These are phyloP conservation scores for Xylaria multiplex DNA, from an alignment of 2,329 filamentous ascomycete genomes.

Conservation along the genomic window DNA sequence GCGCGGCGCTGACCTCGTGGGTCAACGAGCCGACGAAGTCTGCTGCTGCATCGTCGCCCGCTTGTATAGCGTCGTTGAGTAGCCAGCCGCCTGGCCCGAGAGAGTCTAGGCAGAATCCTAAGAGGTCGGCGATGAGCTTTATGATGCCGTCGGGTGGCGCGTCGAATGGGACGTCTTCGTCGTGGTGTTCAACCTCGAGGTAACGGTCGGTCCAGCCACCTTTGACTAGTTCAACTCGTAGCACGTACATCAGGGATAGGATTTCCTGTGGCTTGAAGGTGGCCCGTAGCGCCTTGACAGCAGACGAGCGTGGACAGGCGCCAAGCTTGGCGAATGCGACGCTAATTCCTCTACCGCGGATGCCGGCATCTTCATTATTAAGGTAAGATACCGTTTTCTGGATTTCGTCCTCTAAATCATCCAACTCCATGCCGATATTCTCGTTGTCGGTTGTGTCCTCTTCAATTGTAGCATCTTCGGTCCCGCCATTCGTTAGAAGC, in stretches of 20 bases:
- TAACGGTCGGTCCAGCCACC: slow-evolving; percentile 82
- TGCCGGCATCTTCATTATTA: slow-evolving; percentile 69
- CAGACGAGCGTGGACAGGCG: slow-evolving; percentile 67
- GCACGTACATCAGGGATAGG: slow-evolving; percentile 75
- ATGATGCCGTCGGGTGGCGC: slow-evolving; percentile 74
- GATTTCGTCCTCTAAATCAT: slow-evolving; percentile 71
- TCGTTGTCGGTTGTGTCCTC: slow-evolving; percentile 48
- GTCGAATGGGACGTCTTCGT: slow-evolving; percentile 56
- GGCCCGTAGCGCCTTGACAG: slow-evolving; percentile 71
- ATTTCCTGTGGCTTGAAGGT: slow-evolving; percentile 74
- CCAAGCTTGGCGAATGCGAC: slow-evolving; percentile 76
- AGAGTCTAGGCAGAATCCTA: slow-evolving; percentile 79
- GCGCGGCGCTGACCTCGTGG: slow-evolving; percentile 74
- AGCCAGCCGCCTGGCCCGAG: slow-evolving; percentile 81
- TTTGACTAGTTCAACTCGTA: slow-evolving; percentile 77
- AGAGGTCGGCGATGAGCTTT: slow-evolving; percentile 74
- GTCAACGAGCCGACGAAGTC: slow-evolving; percentile 73
- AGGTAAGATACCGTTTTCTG: slow-evolving; percentile 74
- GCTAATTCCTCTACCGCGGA: slow-evolving; percentile 71
- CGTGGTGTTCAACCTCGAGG: slow-evolving; percentile 65
- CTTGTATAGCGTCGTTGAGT: slow-evolving; percentile 65
- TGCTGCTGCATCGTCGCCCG: slow-evolving; percentile 65
- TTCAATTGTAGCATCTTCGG: slow-evolving; percentile 40
- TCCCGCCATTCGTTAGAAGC: slow-evolving; percentile 46
- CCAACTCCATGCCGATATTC: slow-evolving; percentile 64